These are phyloP conservation scores for Chloris gayana DNA, from an alignment of 176 grass and related monocot genomes.

Conservation along the genomic window DNA sequence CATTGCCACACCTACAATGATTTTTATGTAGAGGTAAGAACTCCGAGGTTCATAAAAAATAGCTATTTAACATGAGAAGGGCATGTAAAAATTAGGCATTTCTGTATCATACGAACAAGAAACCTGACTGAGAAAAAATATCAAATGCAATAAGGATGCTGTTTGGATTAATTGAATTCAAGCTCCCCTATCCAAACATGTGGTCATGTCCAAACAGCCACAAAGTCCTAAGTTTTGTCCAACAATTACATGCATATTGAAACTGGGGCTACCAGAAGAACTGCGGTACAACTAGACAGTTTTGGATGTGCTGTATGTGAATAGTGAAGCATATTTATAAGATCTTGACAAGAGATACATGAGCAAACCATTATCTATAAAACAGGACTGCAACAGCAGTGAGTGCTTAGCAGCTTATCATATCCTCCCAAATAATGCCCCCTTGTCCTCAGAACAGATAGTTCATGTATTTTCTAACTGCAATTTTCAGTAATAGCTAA, in stretches of 20 bases:
- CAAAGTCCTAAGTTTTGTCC: not conserved
- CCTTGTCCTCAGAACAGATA: not conserved
- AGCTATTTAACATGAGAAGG: not conserved
- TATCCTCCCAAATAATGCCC: not conserved
- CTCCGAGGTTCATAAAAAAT: not conserved
- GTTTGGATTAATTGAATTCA: not conserved
- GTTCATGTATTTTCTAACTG: constrained; percentile 18
- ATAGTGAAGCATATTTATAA: not conserved
- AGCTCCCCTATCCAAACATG: not conserved
- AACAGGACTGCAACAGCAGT: not conserved
- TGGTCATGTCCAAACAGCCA: not conserved
- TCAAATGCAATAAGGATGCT: not conserved
- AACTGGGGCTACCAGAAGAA: not conserved
- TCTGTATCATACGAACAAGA: not conserved
- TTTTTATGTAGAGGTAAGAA: constrained; percentile 7
- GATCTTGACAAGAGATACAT: not conserved
- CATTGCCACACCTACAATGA: constrained; percentile 90
- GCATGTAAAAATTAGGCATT: not conserved
- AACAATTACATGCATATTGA: not conserved
- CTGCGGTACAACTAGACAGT: constrained; percentile 17
- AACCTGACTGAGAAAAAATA: not conserved
- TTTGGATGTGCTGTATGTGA: not conserved
- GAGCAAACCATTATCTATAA: constrained; percentile 1
- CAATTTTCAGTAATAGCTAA: constrained; percentile 2
- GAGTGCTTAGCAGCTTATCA: not conserved